phyloP scores from a whole-genome alignment of 1,284 basidiomycete genomes.

The Ustilago hordei region DNA sequence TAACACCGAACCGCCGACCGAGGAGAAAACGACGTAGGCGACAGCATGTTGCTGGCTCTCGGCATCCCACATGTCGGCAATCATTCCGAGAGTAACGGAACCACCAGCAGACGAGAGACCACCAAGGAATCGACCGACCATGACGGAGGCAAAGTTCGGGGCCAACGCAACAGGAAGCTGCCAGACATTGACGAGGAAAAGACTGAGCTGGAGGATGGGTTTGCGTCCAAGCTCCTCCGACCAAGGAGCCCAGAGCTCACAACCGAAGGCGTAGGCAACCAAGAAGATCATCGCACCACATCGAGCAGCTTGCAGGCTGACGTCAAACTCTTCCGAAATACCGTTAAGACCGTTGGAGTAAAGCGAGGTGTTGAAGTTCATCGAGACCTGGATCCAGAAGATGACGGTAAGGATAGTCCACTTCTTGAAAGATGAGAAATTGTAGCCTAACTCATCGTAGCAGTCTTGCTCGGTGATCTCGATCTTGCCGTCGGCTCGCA shows the following conservation, averaged over 20 bases:
- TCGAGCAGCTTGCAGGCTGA: constrained; percentile 70
- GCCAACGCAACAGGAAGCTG: constrained; percentile 47
- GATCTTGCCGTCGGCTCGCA: constrained; percentile 48
- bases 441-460: constrained; percentile 57
- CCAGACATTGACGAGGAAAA: constrained; percentile 70
- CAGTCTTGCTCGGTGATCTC: constrained; percentile 51
- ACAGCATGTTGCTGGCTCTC: constrained; percentile 69
- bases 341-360: constrained; percentile 67
- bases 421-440: constrained; percentile 67
- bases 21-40: constrained; percentile 64
- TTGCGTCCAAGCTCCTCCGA: constrained; percentile 68
- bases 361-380: constrained; percentile 70
- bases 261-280: constrained; percentile 70
- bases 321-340: constrained; percentile 65
- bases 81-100: constrained; percentile 70
- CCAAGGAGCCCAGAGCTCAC: constrained; percentile 68
- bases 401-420: constrained; percentile 70
- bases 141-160: constrained; percentile 66
- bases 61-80: constrained; percentile 67
- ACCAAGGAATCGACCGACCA: constrained; percentile 70
- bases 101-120: constrained; percentile 70
- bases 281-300: constrained; percentile 69
- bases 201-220: constrained; percentile 65
- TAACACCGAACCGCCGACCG: constrained; percentile 70
- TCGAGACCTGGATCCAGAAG: constrained; percentile 69